These are phyloP conservation scores for Mycena albidolilacea DNA, from an alignment of 768 basidiomycete genomes.

Conservation along the genomic window DNA sequence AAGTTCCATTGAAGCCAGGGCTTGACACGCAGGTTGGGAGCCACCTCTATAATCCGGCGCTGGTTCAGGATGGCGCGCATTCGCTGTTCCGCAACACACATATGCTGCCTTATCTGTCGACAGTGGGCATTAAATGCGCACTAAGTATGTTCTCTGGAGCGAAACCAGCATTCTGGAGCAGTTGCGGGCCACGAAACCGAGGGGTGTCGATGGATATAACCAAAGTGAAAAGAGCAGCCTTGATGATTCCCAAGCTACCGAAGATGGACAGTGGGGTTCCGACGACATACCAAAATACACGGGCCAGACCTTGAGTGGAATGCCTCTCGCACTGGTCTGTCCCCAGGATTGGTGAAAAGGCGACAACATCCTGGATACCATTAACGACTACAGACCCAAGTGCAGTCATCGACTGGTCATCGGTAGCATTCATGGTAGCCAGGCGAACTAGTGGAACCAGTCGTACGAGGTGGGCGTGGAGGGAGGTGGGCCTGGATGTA, in stretches of 20 bases:
- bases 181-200: not conserved
- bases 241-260: conserved; percentile 1
- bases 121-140: not conserved
- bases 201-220: not conserved
- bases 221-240: not conserved
- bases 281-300: not conserved
- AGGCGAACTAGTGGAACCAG: no score
- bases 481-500: no score
- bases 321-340: not conserved
- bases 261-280: not conserved
- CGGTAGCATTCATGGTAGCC: no score
- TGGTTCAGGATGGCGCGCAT: not conserved
- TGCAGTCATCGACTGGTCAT: no score
- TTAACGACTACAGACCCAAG: no score
- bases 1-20: no score
- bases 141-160: not conserved
- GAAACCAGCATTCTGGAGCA: not conserved
- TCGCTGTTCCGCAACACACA: not conserved
- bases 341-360: not conserved
- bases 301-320: not conserved
- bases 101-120: not conserved
- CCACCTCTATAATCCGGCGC: no score
- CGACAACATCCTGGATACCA: not conserved
- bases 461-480: no score
- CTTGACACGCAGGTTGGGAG: no score